Evolutionary conservation across 2,329 filamentous ascomycete genomes (phyloP), one percentile per base, ranked within the genome.

Genomic region (Trichoderma harzianum): DNA sequence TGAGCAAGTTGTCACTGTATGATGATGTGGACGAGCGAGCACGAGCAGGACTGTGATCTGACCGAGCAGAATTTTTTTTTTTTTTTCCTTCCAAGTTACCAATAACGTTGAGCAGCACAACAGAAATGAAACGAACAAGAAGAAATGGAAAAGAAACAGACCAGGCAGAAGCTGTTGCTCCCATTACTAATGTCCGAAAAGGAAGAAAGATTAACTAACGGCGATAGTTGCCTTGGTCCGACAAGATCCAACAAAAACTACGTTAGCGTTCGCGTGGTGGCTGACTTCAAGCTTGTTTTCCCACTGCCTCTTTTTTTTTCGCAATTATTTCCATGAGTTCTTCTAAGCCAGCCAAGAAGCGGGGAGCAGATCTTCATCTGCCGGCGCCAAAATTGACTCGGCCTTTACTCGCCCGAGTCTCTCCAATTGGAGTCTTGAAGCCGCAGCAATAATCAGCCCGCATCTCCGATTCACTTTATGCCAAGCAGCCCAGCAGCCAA

Each of bases 341-440:
- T 39, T 36, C 58, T 62, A 18, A 63, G 16, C 24, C 16, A 21
- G 28, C 24, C 65, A 39, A 68, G 51, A 60, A 47, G 53, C 51
- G 51, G 65, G 65, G 65, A 43, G 7, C 26, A 68, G 65, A 68
- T 68, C 53, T 58, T 58, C 53, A 60, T 58, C 53, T 58, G 36
- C 65, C 61, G 61, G 39, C 36, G 36, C 24, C 53, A 58, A 57
- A 43, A 34, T n/a, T 43, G 18, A 12, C 51, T 67, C 64, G 64
- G 51, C 64, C 21, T n/a, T 21, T 39, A 8, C 64, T 67, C 21
- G 21, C 32, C 64, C 64, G 64, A 67, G 21, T 36, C 21, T 7
- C 32, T 12, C 10, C 43, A 21, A 21, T 21, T 11, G n/a, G 8
- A 1, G 18, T 21, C 8, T n/a, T 1, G 2, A 21, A 16, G 3